A percentile compares a stretch with the other conserved stretches of the same genome.
phyloP scores from a whole-genome alignment of 768 basidiomycete genomes.

The Suillus placidus region DNA sequence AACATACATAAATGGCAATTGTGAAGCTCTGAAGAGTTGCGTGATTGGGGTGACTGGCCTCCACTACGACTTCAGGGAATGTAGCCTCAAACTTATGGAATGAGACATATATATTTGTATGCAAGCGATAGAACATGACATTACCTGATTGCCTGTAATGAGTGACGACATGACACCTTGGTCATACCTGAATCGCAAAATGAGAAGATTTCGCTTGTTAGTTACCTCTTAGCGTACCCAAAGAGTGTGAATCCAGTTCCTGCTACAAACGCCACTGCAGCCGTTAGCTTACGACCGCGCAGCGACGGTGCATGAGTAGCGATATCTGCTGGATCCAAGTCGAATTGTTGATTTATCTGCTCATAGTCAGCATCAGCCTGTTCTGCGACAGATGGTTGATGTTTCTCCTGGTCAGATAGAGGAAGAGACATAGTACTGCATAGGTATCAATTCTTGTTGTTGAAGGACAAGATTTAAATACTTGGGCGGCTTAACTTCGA shows the following conservation, averaged over 20 bases:
- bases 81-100: constrained; percentile 38
- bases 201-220: neutral
- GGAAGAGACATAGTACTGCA: constrained; percentile 2
- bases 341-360: constrained; percentile 1
- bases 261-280: constrained; percentile 38
- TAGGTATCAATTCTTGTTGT: neutral
- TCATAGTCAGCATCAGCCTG: neutral
- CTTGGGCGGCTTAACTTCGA: neutral
- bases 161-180: constrained; percentile 48
- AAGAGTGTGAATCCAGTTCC: constrained; percentile 42
- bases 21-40: constrained; percentile 42
- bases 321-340: constrained; percentile 20
- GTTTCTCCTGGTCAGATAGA: neutral
- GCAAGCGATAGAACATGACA: neutral
- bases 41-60: constrained; percentile 28
- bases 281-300: constrained; percentile 30
- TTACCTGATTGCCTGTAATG: constrained; percentile 37
- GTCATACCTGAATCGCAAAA: constrained; percentile 35
- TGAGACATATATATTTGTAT: neutral
- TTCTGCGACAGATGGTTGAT: neutral
- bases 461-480: neutral
- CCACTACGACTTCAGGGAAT: constrained; percentile 41
- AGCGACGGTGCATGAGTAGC: constrained; percentile 24
- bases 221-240: constrained; percentile 29
- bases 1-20: constrained; percentile 41